phyloP scores from a whole-genome alignment of 2,329 filamentous ascomycete species.

The Cadophora sp. region DNA sequence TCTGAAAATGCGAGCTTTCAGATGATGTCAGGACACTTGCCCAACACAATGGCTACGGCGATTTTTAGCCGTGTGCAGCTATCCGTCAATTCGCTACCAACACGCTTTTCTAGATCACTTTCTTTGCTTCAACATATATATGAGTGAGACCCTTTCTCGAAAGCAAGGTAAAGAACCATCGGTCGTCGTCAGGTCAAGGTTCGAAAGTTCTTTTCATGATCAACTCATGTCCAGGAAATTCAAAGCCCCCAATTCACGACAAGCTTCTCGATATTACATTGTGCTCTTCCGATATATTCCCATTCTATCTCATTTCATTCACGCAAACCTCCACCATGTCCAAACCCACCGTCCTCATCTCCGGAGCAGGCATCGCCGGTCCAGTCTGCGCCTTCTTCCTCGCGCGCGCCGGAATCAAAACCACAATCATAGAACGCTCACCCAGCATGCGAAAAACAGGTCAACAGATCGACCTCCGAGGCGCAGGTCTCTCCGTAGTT shows the following conservation, averaged over 20 bases:
- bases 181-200: background rate
- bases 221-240: background rate
- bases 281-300: background rate
- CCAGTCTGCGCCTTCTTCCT: constrained; percentile 23
- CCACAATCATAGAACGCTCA: constrained; percentile 52
- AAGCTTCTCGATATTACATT: too few species aligned
- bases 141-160: background rate
- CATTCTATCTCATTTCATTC: background rate
- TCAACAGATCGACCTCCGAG: constrained; percentile 61
- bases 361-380: constrained; percentile 19
- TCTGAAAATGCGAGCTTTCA: background rate
- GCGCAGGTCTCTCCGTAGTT: constrained; percentile 57
- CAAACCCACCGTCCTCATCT: constrained; percentile 20
- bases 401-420: constrained; percentile 34
- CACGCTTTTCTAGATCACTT: background rate
- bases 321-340: constrained; percentile 12
- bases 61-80: constrained; percentile 1
- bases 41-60: background rate
- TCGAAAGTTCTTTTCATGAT: background rate
- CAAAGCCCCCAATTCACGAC: too few species aligned
- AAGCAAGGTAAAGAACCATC: background rate
- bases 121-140: background rate
- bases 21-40: background rate
- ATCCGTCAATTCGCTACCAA: background rate
- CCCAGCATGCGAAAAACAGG: constrained; percentile 54